Conservation (phyloP, 2,329 filamentous ascomycete species). For the Xylariaceae sp. region DNA sequence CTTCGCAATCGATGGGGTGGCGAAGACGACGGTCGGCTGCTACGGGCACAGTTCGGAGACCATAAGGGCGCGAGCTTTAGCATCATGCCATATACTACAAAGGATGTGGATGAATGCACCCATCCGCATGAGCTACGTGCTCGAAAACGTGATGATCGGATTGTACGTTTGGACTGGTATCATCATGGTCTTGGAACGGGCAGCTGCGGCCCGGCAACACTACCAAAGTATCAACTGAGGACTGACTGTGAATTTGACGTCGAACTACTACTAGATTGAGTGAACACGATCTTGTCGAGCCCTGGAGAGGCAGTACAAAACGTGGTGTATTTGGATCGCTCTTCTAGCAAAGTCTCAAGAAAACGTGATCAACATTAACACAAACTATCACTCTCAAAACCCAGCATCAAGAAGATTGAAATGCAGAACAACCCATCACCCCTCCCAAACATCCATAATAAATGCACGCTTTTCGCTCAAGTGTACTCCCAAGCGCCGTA, state of each 20-base stretch:
- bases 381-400: background rate
- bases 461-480: conserved; percentile 16
- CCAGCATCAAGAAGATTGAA: background rate
- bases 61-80: conserved; percentile 54
- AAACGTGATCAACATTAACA: background rate
- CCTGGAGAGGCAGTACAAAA: too few relatives aligned
- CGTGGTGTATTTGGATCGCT: too few relatives aligned
- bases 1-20: conserved; percentile 36
- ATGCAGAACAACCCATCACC: background rate
- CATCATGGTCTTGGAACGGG: conserved; percentile 64
- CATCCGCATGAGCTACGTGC: conserved; percentile 61
- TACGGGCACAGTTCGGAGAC: conserved; percentile 46
- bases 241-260: conserved; percentile 42
- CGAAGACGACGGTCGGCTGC: conserved; percentile 30
- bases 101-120: conserved; percentile 50
- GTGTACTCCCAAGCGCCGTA: conserved; percentile 41
- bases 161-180: conserved; percentile 58
- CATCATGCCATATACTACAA: conserved; percentile 52
- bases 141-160: conserved; percentile 46
- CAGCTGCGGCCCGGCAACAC: conserved; percentile 58
- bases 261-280: conserved; percentile 44
- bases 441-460: background rate
- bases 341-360: background rate
- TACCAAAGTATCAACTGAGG: conserved; percentile 46
- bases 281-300: conserved; percentile 11